phyloP scores from a whole-genome alignment of 2,329 filamentous ascomycete genomes.

The Diaporthe sp. region DNA sequence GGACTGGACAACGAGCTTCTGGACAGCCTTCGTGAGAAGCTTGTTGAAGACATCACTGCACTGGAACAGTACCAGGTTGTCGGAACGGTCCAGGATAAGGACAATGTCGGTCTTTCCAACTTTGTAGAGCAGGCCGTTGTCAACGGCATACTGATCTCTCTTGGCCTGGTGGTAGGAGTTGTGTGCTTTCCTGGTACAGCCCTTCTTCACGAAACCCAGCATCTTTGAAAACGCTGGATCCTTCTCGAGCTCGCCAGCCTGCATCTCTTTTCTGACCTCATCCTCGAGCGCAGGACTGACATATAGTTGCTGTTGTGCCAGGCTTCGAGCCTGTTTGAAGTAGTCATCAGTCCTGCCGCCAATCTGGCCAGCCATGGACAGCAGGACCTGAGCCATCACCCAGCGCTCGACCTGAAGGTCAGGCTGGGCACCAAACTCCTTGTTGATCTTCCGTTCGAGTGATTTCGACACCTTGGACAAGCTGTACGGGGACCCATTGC shows the following conservation, averaged over 20 bases:
- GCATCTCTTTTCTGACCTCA: not conserved
- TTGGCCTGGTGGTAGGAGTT: constrained; percentile 4
- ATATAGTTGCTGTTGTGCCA: constrained; percentile 12
- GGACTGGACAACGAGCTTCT: not conserved
- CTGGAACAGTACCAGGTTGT: constrained; percentile 12
- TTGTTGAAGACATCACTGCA: not conserved
- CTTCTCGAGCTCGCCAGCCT: too few relatives aligned
- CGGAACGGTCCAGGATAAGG: constrained; percentile 3
- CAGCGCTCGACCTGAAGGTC: not conserved
- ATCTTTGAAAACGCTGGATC: constrained; percentile 15
- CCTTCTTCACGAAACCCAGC: not conserved
- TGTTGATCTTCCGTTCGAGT: not conserved
- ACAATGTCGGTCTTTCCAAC: not conserved
- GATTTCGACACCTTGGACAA: not conserved
- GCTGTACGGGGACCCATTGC: not conserved
- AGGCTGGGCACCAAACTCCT: not conserved
- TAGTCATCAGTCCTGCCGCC: not conserved
- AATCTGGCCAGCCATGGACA: not conserved
- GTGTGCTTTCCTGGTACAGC: not conserved
- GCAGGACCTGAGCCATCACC: not conserved
- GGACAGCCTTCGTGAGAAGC: not conserved
- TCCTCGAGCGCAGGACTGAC: not conserved
- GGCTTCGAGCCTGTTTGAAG: not conserved
- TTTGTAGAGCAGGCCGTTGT: not conserved
- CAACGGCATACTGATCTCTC: not conserved